Evolutionary conservation across 1,284 basidiomycete species (phyloP), one percentile per base, ranked within the genome.

Genomic region (Ceratobasidium sp.): DNA sequence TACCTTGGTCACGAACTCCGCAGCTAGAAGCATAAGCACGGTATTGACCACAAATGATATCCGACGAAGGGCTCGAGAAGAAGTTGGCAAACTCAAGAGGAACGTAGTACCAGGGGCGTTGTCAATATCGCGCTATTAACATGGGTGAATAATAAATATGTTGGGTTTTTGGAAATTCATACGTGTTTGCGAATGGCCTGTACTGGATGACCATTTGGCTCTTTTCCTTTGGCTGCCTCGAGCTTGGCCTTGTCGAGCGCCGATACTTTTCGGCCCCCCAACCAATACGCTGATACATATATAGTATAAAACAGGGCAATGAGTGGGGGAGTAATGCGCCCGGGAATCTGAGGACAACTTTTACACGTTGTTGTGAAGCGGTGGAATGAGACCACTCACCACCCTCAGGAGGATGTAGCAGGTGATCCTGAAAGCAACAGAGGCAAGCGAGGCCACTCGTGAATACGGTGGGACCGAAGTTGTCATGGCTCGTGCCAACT

Each of bases 11-110:
- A 84, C 79, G 74, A 89, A 84, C 74, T 91, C 89, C 45, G 82
- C 76, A 26, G 82, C 81, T 39, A 84, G 82, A n/a, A 84, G 75
- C 16, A 87, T 77, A 3, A 90, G 80, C 28, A 86, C 62, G 0
- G 83, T 81, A 78, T 90, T 90, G 75, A 89, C 83, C 32, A 80
- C 65, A 21, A 86, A 52, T 14, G 65, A 75, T 14, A 71, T 58
- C 1, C 70, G 46, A n/a, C 67, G 67, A 16, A 75, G 43, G 26
- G 46, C 28, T 36, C 60, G 57, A 16, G 73, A 70, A 23, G 62
- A 69, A 1, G 72, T 69, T 36, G 74, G 73, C 18, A 75, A 69
- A 16, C 60, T 74, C 55, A 77, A 50, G 5, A 76, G 57, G 21
- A 74, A 70, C 5, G 72, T 75, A 34, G 72, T 55, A 26, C 75